Conservation (phyloP, 2,329 filamentous ascomycete genomes). For the Aureobasidium sp. region DNA sequence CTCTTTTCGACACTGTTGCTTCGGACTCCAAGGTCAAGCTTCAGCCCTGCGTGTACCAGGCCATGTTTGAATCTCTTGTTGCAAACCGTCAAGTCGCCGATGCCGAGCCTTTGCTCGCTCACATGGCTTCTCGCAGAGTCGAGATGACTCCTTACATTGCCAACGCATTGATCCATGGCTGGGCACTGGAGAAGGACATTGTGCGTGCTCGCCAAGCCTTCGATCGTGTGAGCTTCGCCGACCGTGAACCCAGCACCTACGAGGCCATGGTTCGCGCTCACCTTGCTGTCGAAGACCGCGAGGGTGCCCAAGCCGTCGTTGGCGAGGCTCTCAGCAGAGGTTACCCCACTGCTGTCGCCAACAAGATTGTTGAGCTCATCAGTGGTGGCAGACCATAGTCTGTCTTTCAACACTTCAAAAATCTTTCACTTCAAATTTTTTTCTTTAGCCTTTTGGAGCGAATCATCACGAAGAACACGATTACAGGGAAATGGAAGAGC, state of each 20-base stretch:
- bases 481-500: background rate
- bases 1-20: slow-evolving; percentile 75
- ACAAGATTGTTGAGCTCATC: slow-evolving; percentile 88
- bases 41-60: slow-evolving; percentile 87
- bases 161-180: slow-evolving; percentile 95
- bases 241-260: slow-evolving; percentile 93
- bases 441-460: slow-evolving; percentile 4
- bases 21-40: slow-evolving; percentile 58
- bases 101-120: slow-evolving; percentile 63
- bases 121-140: slow-evolving; percentile 68
- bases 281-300: slow-evolving; percentile 73
- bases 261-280: slow-evolving; percentile 97
- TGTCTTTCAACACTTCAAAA: background rate
- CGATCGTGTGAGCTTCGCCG: slow-evolving; percentile 64
- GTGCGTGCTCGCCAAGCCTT: slow-evolving; percentile 73
- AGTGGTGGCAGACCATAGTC: slow-evolving; percentile 17
- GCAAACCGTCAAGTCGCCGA: slow-evolving; percentile 80
- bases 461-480: background rate
- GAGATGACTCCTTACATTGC: slow-evolving; percentile 96
- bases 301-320: slow-evolving; percentile 69
- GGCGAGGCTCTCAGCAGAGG: slow-evolving; percentile 85
- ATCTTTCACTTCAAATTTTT: background rate
- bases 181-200: slow-evolving; percentile 79
- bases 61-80: slow-evolving; percentile 94
- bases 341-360: slow-evolving; percentile 84